phyloP scores from a whole-genome alignment of 2,329 filamentous ascomycete species.

The Penicillium oxalicum region DNA sequence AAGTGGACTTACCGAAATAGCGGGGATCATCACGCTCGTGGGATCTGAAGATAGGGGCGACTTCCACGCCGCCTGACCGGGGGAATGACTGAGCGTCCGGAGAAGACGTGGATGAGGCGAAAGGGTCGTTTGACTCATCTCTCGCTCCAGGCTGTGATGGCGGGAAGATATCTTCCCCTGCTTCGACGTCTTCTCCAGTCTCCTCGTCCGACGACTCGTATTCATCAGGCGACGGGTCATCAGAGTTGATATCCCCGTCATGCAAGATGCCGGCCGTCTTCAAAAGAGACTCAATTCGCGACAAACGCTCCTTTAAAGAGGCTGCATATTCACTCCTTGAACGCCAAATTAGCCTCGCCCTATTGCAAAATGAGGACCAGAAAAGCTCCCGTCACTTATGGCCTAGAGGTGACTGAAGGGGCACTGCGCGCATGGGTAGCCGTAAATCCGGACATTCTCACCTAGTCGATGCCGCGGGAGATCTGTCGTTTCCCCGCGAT shows the following conservation, averaged over 20 bases:
- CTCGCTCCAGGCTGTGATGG: conserved; percentile 2
- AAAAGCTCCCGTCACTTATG: no score
- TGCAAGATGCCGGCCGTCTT: conserved; percentile 74
- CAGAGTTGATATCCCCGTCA: conserved; percentile 63
- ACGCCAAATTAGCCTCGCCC: conserved; percentile 2
- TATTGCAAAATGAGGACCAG: no score
- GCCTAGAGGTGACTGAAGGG: no score
- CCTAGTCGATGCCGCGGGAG: conserved; percentile 73
- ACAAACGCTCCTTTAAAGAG: conserved; percentile 83
- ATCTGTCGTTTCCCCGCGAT: conserved; percentile 90
- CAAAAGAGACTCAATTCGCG: conserved; percentile 80
- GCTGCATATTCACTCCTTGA: conserved; percentile 85
- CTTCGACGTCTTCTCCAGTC: not conserved
- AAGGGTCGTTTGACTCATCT: conserved; percentile 4
- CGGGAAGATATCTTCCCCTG: not conserved
- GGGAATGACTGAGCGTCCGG: conserved; percentile 7
- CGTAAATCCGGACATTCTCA: no score
- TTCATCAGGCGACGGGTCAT: conserved; percentile 20
- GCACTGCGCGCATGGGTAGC: no score
- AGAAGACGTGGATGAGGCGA: conserved; percentile 6
- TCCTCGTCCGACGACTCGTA: conserved; percentile 15
- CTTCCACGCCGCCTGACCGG: conserved; percentile 45
- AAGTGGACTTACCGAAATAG: conserved; percentile 55
- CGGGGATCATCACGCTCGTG: conserved; percentile 85
- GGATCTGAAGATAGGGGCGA: conserved; percentile 75